Base-by-base conservation (phyloP, 805 yeast genomes). In the Ascoidea asiatica region DNA sequence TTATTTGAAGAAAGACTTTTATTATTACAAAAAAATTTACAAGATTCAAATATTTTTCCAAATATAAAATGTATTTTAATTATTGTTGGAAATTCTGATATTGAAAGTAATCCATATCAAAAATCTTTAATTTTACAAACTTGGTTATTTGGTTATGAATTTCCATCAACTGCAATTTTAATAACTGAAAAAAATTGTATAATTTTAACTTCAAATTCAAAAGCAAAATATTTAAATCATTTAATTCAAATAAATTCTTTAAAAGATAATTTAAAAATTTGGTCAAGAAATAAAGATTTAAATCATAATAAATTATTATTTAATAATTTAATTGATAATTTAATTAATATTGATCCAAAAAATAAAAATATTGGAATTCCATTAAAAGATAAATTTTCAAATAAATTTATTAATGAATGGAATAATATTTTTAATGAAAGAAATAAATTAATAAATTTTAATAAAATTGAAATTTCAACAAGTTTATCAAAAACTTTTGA, bases 61-160 rank as follows among this genome's bases (percentile, higher is more conserved):
- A 60, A 64, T 15, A 66, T 66, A 13, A 73, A 71, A 21, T 59
- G 69, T 40, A 71, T 80, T 6, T 51, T 82, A 29, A 55, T 87
- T 48, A 74, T 85, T 40, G 76, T 85, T 13, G 81, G 83, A 41
- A 97, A 97, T 11, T 83, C 95, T 5, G 69, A 85, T 39, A 88
- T 86, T 57, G 92, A 84, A 48, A 90, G 83, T 51, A 83, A 87
- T 59, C 94, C 95, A 41, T 88, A 86, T 62, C 87, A 83, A 58
- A 86, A 86, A 62, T 81, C 95, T 11, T 79, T 95, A 1, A 80
- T 83, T 40, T 63, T 89, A 41, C 97, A 89, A 59, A 82, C 79
- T 43, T 90, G 97, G 97, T 66, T 90, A 44, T 65, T 90, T 42
- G 95, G 97, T 4, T 90, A 89, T 59, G 97, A 92, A 59, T 90